Percentiles rank a stretch among this genome's conserved stretches.
Conservation (phyloP, 148 eudicot species). For the Heliamphora exappendiculata region DNA sequence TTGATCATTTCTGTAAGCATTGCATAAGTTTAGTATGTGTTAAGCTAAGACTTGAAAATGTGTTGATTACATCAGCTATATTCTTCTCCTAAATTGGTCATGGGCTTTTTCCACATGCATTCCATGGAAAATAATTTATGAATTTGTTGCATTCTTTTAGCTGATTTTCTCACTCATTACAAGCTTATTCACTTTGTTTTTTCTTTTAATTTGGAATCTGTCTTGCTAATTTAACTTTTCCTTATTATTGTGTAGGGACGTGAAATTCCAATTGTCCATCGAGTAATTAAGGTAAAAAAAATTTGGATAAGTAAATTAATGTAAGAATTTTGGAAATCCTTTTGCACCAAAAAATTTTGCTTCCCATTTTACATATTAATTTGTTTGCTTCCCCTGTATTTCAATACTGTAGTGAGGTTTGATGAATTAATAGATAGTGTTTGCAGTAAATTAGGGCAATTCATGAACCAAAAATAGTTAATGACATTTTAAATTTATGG, state of each 20-base stretch:
- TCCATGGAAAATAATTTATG: background rate
- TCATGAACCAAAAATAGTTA: background rate
- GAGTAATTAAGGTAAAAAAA: slow-evolving; percentile 75
- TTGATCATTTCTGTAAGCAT: too few species aligned
- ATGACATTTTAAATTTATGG: background rate
- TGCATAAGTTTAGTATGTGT: too few species aligned
- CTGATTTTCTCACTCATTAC: background rate
- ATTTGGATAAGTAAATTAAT: too few species aligned
- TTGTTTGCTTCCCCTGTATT: background rate
- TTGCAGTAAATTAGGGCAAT: background rate
- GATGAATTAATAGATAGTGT: background rate
- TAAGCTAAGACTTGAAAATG: too few species aligned
- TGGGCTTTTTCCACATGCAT: background rate
- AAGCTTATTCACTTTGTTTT: background rate
- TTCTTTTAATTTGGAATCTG: background rate
- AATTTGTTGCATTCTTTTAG: background rate
- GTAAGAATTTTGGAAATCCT: slow-evolving; percentile 17
- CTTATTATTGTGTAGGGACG: slow-evolving; percentile 39
- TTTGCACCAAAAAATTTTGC: background rate
- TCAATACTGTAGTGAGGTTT: background rate
- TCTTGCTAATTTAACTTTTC: background rate
- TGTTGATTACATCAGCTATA: background rate
- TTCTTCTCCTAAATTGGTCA: background rate
- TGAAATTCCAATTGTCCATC: slow-evolving; percentile 70
- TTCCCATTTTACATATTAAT: too few species aligned